These are phyloP conservation scores for Boletus rex-veris DNA, from an alignment of 768 basidiomycete genomes.

Conservation along the genomic window DNA sequence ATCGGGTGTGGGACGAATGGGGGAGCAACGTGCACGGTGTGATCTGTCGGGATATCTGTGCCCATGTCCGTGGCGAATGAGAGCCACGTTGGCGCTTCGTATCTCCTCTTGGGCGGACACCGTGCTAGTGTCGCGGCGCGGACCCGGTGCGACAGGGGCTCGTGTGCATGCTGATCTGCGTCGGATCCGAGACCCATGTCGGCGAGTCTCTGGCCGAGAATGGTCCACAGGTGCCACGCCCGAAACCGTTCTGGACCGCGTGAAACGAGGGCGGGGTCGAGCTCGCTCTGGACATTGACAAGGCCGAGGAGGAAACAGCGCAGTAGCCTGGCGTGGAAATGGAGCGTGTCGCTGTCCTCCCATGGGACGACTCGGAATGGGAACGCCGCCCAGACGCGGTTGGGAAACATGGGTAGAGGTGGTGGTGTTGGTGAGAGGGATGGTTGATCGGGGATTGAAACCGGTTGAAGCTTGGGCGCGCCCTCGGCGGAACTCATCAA, in stretches of 20 bases:
- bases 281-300: background rate
- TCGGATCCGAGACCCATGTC: background rate
- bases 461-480: too few relatives aligned
- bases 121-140: too few relatives aligned
- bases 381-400: background rate
- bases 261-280: background rate
- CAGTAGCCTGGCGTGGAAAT: conserved; percentile 12
- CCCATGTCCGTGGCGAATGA: background rate
- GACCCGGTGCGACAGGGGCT: background rate
- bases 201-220: background rate
- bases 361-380: background rate
- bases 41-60: background rate
- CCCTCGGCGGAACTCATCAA: too few relatives aligned
- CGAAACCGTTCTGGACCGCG: background rate
- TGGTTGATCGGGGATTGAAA: background rate
- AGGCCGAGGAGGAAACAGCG: conserved; percentile 9
- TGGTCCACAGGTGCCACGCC: background rate
- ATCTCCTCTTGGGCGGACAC: conserved; percentile 15
- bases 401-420: background rate
- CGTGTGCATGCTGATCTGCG: background rate
- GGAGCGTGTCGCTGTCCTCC: conserved; percentile 9
- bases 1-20: background rate
- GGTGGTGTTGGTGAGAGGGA: background rate
- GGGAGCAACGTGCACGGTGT: background rate
- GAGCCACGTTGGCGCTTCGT: background rate